Evolutionary conservation across 495 filamentous ascomycete genomes (phyloP).

Genomic region (Daldinia childiae): DNA sequence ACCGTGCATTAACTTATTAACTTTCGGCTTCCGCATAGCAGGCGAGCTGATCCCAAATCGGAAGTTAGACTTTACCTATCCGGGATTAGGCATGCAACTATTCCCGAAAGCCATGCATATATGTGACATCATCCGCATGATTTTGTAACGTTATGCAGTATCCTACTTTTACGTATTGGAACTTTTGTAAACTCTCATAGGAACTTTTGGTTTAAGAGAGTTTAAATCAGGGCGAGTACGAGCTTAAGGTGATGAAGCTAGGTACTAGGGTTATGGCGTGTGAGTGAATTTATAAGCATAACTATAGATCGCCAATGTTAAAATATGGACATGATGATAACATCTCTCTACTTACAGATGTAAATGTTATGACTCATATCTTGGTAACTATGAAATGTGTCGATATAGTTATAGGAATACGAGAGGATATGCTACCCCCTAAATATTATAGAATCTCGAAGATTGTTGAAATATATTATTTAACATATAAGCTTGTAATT

Average conservation of each 20-base stretch:
- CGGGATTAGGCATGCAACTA: not conserved
- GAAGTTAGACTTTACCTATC: not conserved
- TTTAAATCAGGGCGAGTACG: not conserved
- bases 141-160: not conserved
- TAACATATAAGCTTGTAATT: too few species aligned
- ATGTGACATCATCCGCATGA: constrained; percentile 1
- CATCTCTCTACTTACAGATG: not conserved
- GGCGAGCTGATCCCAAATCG: not conserved
- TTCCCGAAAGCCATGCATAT: not conserved
- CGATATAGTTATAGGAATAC: too few species aligned
- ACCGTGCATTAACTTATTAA: not conserved
- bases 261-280: not conserved
- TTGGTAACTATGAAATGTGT: not conserved
- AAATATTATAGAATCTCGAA: too few species aligned
- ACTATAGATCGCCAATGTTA: not conserved
- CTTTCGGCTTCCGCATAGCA: not conserved
- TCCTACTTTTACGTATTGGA: not conserved
- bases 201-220: not conserved
- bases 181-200: not conserved
- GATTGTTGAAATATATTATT: too few species aligned
- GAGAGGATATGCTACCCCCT: too few species aligned
- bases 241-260: not conserved
- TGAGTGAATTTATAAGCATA: not conserved
- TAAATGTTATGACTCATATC: not conserved
- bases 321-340: not conserved